phyloP scores from a whole-genome alignment of 129 eudicot species.

The Apium graveolens region DNA sequence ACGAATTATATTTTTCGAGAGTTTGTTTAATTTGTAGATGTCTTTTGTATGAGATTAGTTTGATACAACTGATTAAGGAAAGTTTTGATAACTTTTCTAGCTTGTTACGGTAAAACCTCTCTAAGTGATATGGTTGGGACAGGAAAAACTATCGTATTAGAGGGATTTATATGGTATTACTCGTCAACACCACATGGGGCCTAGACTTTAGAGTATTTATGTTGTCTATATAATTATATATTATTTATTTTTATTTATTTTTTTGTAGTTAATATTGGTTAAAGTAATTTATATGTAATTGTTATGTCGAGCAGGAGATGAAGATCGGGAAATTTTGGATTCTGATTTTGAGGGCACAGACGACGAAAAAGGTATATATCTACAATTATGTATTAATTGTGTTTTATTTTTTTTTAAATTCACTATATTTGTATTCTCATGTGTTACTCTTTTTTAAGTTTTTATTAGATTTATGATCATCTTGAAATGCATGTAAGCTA shows the following conservation, averaged over 20 bases:
- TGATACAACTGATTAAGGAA: neutral
- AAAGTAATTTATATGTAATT: neutral
- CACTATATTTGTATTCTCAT: neutral
- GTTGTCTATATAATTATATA: too few species aligned
- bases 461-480: neutral
- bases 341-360: constrained; percentile 15
- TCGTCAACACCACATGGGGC: too few species aligned
- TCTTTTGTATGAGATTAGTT: too few species aligned
- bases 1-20: neutral
- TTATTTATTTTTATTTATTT: too few species aligned
- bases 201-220: too few species aligned
- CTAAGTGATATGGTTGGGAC: too few species aligned
- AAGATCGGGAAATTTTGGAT: constrained; percentile 15
- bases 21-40: neutral
- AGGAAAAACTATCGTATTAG: too few species aligned
- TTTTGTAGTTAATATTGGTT: neutral
- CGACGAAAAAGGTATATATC: constrained; percentile 16
- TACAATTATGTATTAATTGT: neutral
- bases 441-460: neutral
- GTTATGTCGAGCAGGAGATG: constrained; percentile 21
- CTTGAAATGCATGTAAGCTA: neutral
- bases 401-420: too few species aligned
- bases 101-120: too few species aligned
- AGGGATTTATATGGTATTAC: too few species aligned
- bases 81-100: neutral